These are phyloP conservation scores for Candida gorgasii DNA, from an alignment of 805 yeast species.

Conservation along the genomic window DNA sequence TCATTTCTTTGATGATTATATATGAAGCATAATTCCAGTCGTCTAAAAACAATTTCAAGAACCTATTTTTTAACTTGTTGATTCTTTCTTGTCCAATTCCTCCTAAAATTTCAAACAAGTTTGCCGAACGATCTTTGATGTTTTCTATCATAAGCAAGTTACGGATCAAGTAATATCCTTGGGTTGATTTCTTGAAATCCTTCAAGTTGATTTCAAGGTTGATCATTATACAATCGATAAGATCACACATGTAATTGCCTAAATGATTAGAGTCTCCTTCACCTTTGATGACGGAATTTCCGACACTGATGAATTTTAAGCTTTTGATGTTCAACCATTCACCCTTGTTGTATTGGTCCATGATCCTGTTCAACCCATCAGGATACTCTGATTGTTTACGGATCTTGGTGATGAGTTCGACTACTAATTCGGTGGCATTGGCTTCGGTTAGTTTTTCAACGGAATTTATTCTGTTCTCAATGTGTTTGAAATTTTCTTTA, in stretches of 20 bases:
- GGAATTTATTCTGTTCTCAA: constrained; percentile 51
- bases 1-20: constrained; percentile 70
- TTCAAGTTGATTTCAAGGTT: constrained; percentile 63
- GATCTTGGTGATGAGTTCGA: constrained; percentile 69
- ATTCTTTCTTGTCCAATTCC: constrained; percentile 61
- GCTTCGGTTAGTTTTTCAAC: constrained; percentile 56
- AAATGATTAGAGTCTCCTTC: constrained; percentile 33
- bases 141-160: constrained; percentile 77
- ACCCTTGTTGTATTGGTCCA: constrained; percentile 56
- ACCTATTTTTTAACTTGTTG: constrained; percentile 69
- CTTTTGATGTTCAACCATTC: constrained; percentile 69
- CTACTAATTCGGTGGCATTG: constrained; percentile 69
- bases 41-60: constrained; percentile 65
- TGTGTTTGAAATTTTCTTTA: constrained; percentile 54
- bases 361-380: constrained; percentile 50
- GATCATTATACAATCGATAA: constrained; percentile 70
- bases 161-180: constrained; percentile 72
- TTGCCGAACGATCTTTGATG: constrained; percentile 57
- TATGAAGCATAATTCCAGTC: constrained; percentile 83
- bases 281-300: constrained; percentile 49
- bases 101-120: constrained; percentile 56
- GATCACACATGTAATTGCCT: constrained; percentile 71
- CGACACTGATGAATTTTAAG: constrained; percentile 46
- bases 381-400: constrained; percentile 64
- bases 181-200: constrained; percentile 43